Evolutionary conservation across 148 eudicot genomes (phyloP), one percentile per base, ranked within the genome.

Genomic region (Rhododendron henanense): DNA sequence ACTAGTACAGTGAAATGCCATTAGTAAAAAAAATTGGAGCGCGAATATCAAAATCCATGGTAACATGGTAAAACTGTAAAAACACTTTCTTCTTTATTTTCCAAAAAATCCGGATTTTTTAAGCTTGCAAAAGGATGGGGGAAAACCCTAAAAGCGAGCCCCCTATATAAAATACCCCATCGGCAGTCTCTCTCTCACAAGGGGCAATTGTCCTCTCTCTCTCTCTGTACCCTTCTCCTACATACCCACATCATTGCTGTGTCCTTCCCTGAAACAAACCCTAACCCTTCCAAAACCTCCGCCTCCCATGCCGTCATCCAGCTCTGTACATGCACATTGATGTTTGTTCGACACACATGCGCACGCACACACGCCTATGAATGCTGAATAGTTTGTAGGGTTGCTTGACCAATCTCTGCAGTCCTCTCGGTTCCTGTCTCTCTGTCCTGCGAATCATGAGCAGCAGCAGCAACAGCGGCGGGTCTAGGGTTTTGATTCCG

Each of bases 401-500:
- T 53, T 57, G 83, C 51, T 33, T 57, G 69, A 19, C 57, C 83
- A 81, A 81, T 84, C 80, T 31, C 80, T 47, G 44, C 71, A 18
- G 19, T 13, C 41, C 59, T 69, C 14, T 67, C 57, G 25, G 13
- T 44, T 69, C 44, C 75, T 16, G 18, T 39, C n/a, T 84, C 10
- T 19, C 63, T 69, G 50, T 53, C 25, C 6, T 2, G 35, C 13
- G 83, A 65, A 89, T 84, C 78, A 91, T 87, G 89, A 91, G 76
- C 71, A 91, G 77, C 65, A 89, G 71, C 65, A 59, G 9, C 65
- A 59, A 28, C 75, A 85, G 91, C 61, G 90, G 84, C 48, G 84
- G 71, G 65, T 82, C 87, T 81, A 88, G 89, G 89, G 91, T 88
- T 88, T 77, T 85, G 47, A 87, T 89, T 78, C 91, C 91, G 8